Evolutionary conservation across 2,329 filamentous ascomycete species (phyloP).

Genomic region (Sclerotinia trifoliorum): DNA sequence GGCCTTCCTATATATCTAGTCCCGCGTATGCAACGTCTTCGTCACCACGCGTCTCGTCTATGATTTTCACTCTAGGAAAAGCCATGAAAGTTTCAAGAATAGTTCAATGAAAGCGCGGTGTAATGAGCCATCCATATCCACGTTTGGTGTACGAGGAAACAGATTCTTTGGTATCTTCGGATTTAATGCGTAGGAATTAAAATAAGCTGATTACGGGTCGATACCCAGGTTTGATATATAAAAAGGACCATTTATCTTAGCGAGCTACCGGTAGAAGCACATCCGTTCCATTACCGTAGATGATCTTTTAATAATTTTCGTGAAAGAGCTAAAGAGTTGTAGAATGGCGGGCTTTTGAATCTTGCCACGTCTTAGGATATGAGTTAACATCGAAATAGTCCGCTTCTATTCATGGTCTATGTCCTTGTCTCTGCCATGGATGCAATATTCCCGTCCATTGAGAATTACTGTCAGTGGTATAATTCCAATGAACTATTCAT

Average conservation of each 20-base stretch:
- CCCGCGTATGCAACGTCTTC: not conserved
- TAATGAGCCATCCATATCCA: not conserved
- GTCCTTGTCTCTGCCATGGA: not conserved
- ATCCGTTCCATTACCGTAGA: not conserved
- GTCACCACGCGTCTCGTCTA: not conserved
- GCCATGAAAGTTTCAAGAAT: not conserved
- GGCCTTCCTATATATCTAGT: not conserved
- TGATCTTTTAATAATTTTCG: not conserved
- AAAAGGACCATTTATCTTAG: not conserved
- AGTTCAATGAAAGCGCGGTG: not conserved
- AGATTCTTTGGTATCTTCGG: not conserved
- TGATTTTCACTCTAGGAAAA: not conserved
- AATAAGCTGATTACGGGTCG: not conserved
- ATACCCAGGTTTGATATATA: not conserved
- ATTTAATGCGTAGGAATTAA: not conserved
- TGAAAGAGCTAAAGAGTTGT: not conserved
- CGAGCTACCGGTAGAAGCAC: not conserved
- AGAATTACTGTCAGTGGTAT: not conserved
- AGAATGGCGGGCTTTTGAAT: not conserved
- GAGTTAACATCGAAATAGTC: not conserved
- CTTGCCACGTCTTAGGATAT: not conserved
- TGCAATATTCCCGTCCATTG: not conserved
- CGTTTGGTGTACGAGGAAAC: not conserved
- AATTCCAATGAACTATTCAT: not conserved
- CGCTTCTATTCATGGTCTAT: not conserved